phyloP scores from a whole-genome alignment of 2,329 filamentous ascomycete genomes.

The Venturia effusa region DNA sequence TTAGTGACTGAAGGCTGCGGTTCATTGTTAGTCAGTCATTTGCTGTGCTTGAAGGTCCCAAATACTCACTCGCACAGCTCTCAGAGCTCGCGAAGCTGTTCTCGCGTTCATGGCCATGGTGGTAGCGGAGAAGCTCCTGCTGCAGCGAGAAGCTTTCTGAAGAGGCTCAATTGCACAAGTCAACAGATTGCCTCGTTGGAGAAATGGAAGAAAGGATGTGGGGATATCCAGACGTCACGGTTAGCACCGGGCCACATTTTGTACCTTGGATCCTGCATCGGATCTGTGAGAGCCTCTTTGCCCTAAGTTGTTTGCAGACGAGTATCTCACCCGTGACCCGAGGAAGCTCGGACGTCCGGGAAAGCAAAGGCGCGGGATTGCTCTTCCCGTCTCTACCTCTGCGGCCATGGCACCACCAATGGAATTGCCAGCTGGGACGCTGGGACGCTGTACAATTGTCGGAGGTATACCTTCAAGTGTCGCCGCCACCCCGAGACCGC shows the following conservation, averaged over 20 bases:
- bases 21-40: background rate
- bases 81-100: constrained; percentile 50
- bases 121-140: constrained; percentile 11
- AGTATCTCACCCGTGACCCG: background rate
- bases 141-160: background rate
- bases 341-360: background rate
- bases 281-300: background rate
- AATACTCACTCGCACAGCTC: constrained; percentile 49
- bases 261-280: background rate
- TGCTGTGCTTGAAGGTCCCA: background rate
- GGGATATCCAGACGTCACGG: background rate
- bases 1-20: constrained; percentile 11
- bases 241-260: background rate
- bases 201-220: background rate
- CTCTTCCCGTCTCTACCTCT: background rate
- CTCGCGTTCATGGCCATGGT: constrained; percentile 55
- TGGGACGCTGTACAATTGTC: background rate
- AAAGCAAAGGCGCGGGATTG: background rate
- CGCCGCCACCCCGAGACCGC: background rate
- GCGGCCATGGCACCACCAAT: background rate
- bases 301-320: background rate
- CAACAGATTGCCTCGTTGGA: background rate
- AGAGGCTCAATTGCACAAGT: background rate
- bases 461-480: background rate
- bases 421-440: background rate